These are phyloP conservation scores for Dionaea muscipula DNA, from an alignment of 179 eudicot species.

Conservation along the genomic window DNA sequence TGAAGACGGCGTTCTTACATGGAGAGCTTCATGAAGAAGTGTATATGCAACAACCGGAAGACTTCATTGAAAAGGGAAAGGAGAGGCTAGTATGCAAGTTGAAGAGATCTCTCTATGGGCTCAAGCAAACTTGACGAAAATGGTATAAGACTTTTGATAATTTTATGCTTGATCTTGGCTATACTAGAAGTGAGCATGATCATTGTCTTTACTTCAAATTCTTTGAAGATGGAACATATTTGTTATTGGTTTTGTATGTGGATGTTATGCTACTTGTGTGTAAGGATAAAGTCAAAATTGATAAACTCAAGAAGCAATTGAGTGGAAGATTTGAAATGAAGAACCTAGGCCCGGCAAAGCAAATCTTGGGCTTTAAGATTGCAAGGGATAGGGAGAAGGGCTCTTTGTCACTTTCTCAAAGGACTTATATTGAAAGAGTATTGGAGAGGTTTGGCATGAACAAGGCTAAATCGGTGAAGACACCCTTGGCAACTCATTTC, in stretches of 20 bases:
- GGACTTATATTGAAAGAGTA: background rate
- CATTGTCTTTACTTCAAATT: background rate
- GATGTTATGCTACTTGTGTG: background rate
- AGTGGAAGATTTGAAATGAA: background rate
- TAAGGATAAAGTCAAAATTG: background rate
- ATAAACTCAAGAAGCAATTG: background rate
- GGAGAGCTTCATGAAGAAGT: background rate
- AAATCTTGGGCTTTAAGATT: too few species aligned
- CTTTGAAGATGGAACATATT: background rate
- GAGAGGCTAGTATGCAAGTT: background rate
- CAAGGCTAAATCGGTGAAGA: background rate
- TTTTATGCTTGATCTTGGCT: background rate
- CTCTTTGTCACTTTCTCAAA: too few species aligned
- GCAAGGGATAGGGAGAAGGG: too few species aligned
- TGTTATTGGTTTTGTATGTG: background rate
- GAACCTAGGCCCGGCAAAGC: background rate
- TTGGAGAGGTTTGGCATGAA: background rate
- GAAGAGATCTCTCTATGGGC: background rate
- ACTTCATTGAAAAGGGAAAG: background rate
- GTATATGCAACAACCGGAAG: background rate
- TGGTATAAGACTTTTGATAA: background rate
- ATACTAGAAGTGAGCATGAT: background rate
- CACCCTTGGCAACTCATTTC: background rate
- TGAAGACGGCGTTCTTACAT: background rate
- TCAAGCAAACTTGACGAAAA: background rate